These are phyloP conservation scores for Lasiodiplodia gonubiensis DNA, from an alignment of 2,329 filamentous ascomycete species.

Conservation along the genomic window DNA sequence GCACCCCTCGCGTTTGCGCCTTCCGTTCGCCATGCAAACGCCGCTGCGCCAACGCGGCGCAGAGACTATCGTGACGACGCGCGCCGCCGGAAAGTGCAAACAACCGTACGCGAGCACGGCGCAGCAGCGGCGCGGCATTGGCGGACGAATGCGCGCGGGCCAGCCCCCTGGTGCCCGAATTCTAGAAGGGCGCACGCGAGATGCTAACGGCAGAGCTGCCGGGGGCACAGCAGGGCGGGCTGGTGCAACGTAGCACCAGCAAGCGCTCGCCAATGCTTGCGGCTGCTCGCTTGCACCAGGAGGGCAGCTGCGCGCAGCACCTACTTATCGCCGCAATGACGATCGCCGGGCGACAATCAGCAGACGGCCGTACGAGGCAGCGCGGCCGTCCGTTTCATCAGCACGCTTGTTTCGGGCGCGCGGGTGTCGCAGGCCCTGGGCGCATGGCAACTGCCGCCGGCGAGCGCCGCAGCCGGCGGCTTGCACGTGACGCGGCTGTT, in stretches of 20 bases:
- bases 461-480: slow-evolving; percentile 18
- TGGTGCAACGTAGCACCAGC: background rate
- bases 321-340: slow-evolving; percentile 11
- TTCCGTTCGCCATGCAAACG: background rate
- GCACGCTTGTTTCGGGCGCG: background rate
- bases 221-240: background rate
- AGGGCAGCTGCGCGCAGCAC: background rate
- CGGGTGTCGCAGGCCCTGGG: slow-evolving; percentile 1
- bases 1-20: slow-evolving; percentile 5
- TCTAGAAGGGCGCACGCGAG: slow-evolving; percentile 6
- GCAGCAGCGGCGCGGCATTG: background rate
- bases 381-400: background rate
- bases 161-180: background rate
- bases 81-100: background rate
- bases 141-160: background rate
- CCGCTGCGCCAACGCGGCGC: slow-evolving; percentile 3
- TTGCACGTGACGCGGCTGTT: slow-evolving; percentile 20
- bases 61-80: background rate
- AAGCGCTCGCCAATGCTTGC: slow-evolving; percentile 5
- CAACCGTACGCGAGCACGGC: background rate
- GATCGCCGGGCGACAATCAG: slow-evolving; percentile 9
- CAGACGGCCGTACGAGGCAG: slow-evolving; percentile 15
- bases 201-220: slow-evolving; percentile 7
- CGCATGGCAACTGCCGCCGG: slow-evolving; percentile 19
- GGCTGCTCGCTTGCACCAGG: slow-evolving; percentile 6